Evolutionary conservation across 2,329 filamentous ascomycete species (phyloP), one percentile per base, ranked within the genome.

Genomic region (Xylaria sp.): DNA sequence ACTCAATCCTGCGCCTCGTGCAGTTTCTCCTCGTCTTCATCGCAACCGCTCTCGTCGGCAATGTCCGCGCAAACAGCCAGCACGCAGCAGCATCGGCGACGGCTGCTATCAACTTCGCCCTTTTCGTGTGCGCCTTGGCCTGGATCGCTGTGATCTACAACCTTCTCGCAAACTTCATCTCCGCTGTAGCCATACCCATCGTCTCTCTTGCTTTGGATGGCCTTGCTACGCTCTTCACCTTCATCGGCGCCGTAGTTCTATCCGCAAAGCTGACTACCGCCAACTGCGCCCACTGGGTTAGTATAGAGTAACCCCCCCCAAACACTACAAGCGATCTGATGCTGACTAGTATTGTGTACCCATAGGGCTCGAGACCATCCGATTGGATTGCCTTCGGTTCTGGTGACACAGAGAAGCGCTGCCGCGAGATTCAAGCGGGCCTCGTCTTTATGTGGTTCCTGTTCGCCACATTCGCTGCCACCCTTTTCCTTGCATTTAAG

Each of bases 401-500:
- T 55, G 69, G 72, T 70, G 78, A 90, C 80, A 83, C 86, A 69
- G 80, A 84, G 78, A 89, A 90, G 83, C 87, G 91, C 73, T 94
- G 92, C 82, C 89, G 88, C 71, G 89, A 93, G 81, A 87, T 93
- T 18, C 92, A 94, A 82, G 92, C 92, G 46, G 87, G 88, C 71
- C 89, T 88, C 41, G 91, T 88, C 46, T 95, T 95, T 82, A 86
- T 93, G 81, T 95, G 91, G 91, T 94, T 94, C 82, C 86, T 93
- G 58, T 93, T 91, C 79, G 85, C 83, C 48, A 84, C 86, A 31
- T 92, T 91, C 76, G 81, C 84, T 34, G 89, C 83, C 3, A 85
- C 86, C 50, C 78, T 89, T 54, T 82, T 88, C 76, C 85, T 92
- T 71, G 81, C 86, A 65, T 79, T 89, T 75, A 81, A 83, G 69